Base-by-base conservation (phyloP, 306 rosid genomes). In the Prunus campanulata region DNA sequence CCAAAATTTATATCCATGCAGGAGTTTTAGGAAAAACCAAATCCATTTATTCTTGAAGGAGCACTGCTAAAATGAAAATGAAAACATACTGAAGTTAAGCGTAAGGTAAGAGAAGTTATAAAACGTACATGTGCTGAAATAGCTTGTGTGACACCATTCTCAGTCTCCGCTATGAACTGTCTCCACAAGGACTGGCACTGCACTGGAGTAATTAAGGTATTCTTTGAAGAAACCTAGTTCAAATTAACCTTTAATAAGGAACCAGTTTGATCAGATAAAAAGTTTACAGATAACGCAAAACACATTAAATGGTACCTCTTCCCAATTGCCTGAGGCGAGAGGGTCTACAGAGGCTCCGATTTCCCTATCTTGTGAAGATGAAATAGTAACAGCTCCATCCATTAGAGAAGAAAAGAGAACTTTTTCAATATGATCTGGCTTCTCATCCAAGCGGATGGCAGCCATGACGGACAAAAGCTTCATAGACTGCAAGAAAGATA, bases 151-250 rank as follows among this genome's bases (percentile, higher is more conserved):
- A 94, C 83, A 50, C 84, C 71, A 79, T 90, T 89, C 84, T 90
- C 96, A 0, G 95, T 94, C 82, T 90, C 98, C 24, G 87, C 68
- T 78, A 77, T 93, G 84, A 94, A 92, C 74, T 88, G 96, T 82
- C 96, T 86, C 98, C 98, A 94, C 87, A 94, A 78, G 70, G 92
- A 86, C 76, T 89, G 90, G 89, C 98, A 92, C 68, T 85, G 97
- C 68, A 88, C 92, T n/a, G 98, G 98, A 44, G 92, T 78, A 68
- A 94, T 83, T 72, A 94, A 80, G 48, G 87, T 83, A 77, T 90
- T 84, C 79, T 63, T 77, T 46, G 88, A 83, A 44, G 92, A 64
- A 78, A 94, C 93, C 98, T 94, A 61, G 54, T 86, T 52, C 46
- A 32, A 15, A n/a, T 15, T 56, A 35, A 81, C 60, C 66, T 54